Percentiles rank a stretch among this genome's conserved stretches.
Conservation (phyloP, 768 basidiomycete genomes). For the Hortiboletus flavorubellus region DNA sequence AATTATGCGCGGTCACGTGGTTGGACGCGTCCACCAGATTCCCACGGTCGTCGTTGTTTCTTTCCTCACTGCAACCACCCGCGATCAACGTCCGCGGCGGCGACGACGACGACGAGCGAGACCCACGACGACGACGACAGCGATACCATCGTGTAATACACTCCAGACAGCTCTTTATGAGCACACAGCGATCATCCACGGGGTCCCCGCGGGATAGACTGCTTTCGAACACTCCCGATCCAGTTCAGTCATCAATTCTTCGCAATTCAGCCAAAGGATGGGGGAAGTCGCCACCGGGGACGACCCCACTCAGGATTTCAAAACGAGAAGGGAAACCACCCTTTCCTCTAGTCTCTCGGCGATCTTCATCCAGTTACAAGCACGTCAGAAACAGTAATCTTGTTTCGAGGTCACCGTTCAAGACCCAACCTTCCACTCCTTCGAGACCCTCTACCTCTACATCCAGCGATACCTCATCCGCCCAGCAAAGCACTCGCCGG, state of each 20-base stretch:
- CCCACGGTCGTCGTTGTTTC: conserved; percentile 27
- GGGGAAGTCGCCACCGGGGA: conserved; percentile 44
- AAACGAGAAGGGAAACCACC: conserved; percentile 56
- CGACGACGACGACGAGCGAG: conserved; percentile 20
- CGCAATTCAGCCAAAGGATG: conserved; percentile 66
- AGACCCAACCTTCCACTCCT: conserved; percentile 57
- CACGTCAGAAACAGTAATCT: conserved; percentile 75
- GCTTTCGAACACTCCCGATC: conserved; percentile 61
- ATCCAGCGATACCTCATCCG: conserved; percentile 4
- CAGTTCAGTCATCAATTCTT: conserved; percentile 59
- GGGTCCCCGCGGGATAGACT: conserved; percentile 55
- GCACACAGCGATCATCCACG: conserved; percentile 20
- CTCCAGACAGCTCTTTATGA: conserved; percentile 22
- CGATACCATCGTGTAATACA: conserved; percentile 4
- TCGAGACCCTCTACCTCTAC: conserved; percentile 26
- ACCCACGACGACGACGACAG: conserved; percentile 20
- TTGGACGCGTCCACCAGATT: conserved; percentile 23
- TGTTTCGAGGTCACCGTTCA: conserved; percentile 86
- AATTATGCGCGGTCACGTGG: conserved; percentile 28
- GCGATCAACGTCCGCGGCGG: conserved; percentile 11
- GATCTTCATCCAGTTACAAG: conserved; percentile 75
- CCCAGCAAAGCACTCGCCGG: conserved; percentile 34
- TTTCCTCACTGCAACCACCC: conserved; percentile 7
- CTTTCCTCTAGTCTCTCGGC: conserved; percentile 57
- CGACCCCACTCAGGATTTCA: conserved; percentile 69